phyloP scores from a whole-genome alignment of 768 basidiomycete species.

The Mrakia hoshinonis region DNA sequence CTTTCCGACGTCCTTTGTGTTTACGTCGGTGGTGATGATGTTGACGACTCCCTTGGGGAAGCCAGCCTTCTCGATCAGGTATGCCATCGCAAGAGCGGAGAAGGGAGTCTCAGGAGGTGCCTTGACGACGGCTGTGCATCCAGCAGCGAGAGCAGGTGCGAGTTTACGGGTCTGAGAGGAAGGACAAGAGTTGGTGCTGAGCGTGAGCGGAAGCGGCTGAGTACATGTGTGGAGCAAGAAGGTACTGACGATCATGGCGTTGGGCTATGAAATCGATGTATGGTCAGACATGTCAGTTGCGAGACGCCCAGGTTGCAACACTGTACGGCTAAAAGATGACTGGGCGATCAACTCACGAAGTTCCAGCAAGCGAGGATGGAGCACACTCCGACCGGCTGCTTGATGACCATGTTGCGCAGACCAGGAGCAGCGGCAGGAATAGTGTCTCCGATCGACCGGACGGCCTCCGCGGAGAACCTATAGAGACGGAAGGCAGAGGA shows the following conservation, averaged over 20 bases:
- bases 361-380: slow-evolving; percentile 40
- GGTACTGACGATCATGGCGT: slow-evolving; percentile 29
- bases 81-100: slow-evolving; percentile 61
- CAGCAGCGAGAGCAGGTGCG: slow-evolving; percentile 48
- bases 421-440: slow-evolving; percentile 66
- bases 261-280: slow-evolving; percentile 30
- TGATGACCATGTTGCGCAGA: slow-evolving; percentile 76
- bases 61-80: slow-evolving; percentile 58
- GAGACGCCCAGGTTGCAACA: too few relatives aligned
- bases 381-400: slow-evolving; percentile 61
- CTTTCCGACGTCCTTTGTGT: slow-evolving; percentile 76
- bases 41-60: slow-evolving; percentile 93
- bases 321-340: background rate
- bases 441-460: slow-evolving; percentile 78
- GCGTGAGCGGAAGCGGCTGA: slow-evolving; percentile 45
- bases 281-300: background rate
- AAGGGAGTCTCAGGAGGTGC: slow-evolving; percentile 93
- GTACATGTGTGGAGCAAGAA: slow-evolving; percentile 63
- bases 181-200: slow-evolving; percentile 59
- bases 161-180: slow-evolving; percentile 36
- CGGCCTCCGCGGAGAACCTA: slow-evolving; percentile 72
- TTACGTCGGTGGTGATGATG: slow-evolving; percentile 76
- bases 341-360: slow-evolving; percentile 26
- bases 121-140: slow-evolving; percentile 81
- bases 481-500: background rate